Conservation (phyloP, 116 monocot species). For the Papilionanthe hybrid region DNA sequence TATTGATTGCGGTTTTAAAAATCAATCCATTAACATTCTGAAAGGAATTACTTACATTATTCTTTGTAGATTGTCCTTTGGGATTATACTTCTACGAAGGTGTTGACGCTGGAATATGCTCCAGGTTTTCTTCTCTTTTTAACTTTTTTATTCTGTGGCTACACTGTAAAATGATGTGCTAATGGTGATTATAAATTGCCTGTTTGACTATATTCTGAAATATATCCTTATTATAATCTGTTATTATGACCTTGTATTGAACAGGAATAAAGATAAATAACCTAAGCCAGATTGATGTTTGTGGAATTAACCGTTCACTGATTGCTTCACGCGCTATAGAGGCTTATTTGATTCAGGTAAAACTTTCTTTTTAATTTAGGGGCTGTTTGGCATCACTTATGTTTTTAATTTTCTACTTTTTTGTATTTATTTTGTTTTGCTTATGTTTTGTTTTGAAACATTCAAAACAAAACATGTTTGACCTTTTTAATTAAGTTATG, state of each 20-base stretch:
- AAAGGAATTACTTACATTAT: neutral
- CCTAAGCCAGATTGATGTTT: slow-evolving; percentile 56
- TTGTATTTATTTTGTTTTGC: too few species aligned
- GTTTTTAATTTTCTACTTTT: too few species aligned
- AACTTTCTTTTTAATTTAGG: neutral
- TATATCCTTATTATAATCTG: neutral
- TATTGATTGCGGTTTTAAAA: slow-evolving; percentile 1
- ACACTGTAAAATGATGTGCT: neutral
- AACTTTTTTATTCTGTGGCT: neutral
- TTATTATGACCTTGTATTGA: slow-evolving; percentile 4
- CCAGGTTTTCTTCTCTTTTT: slow-evolving; percentile 51
- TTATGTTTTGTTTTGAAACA: too few species aligned
- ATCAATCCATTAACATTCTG: neutral
- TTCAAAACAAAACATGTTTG: too few species aligned
- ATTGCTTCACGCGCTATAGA: slow-evolving; percentile 87
- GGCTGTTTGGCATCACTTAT: too few species aligned
- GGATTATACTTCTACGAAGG: slow-evolving; percentile 86
- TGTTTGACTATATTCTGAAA: neutral
- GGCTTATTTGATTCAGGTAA: slow-evolving; percentile 96
- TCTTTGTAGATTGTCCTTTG: slow-evolving; percentile 62
- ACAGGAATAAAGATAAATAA: slow-evolving; percentile 84
- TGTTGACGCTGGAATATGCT: slow-evolving; percentile 91
- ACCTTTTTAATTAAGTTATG: too few species aligned
- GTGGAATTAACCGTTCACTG: slow-evolving; percentile 59
- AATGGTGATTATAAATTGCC: slow-evolving; percentile 5